phyloP scores from a whole-genome alignment of 2,329 filamentous ascomycete genomes.

The Raffaelea deltoideospora region DNA sequence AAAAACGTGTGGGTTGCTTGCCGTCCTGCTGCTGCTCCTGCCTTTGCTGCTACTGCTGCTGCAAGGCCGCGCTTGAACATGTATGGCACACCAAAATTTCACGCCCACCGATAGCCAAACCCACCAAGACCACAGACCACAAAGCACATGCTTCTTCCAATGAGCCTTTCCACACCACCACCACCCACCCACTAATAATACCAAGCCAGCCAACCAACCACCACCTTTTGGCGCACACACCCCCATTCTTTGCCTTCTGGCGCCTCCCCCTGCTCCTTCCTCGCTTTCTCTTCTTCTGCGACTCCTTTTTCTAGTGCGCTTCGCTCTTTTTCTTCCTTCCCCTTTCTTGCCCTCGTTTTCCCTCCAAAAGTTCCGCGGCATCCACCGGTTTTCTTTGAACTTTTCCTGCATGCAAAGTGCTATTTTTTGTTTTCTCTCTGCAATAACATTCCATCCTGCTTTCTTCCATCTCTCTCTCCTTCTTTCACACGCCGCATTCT shows the following conservation, averaged over 20 bases:
- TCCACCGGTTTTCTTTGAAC: neutral
- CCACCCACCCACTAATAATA: too few relatives aligned
- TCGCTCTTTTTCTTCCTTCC: neutral
- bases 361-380: too few relatives aligned
- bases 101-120: neutral
- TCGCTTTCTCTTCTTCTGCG: slow-evolving; percentile 1
- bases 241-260: slow-evolving; percentile 2
- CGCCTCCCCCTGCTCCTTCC: neutral
- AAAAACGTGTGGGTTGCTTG: too few relatives aligned
- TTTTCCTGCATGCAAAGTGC: neutral
- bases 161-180: neutral
- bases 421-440: neutral
- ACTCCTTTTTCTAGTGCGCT: slow-evolving; percentile 1
- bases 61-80: too few relatives aligned
- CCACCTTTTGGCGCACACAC: slow-evolving; percentile 3
- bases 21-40: too few relatives aligned
- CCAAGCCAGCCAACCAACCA: slow-evolving; percentile 1
- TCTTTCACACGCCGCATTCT: neutral
- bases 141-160: neutral
- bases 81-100: too few relatives aligned
- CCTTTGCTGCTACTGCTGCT: too few relatives aligned
- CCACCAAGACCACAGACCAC: neutral
- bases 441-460: too few relatives aligned
- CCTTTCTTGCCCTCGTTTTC: neutral
- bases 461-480: neutral